Base-by-base conservation (phyloP, 345 rosid species). In the Eucalyptus fibrosa region DNA sequence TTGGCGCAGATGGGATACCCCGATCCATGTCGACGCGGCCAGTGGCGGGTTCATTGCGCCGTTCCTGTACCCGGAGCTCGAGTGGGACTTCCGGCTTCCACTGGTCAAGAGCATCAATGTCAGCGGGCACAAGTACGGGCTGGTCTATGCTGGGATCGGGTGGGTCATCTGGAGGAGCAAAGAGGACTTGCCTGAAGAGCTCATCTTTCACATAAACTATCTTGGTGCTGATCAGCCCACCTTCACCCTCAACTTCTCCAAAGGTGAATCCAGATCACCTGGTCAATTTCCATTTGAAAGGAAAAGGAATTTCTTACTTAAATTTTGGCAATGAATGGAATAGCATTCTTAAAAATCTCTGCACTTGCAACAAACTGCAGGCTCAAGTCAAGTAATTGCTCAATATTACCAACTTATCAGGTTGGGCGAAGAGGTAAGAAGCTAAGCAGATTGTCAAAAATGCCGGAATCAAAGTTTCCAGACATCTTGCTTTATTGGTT, bases 11-110 rank as follows among this genome's bases (percentile, higher is more conserved):
- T 97, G 99, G 99, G 93, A 97, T 88, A 97, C 98, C n/a, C 96
- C 99, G 6, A 97, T 97, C 81, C 99, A 97, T 86, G 99, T 97
- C 12, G 99, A 97, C 16, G 99, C 99, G 3, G 99, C 99, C 1
- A 97, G 99, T 87, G 99, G 99, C 16, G 99, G 99, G 6, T 96
- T 97, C 56, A 96, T 96, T 53, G 99, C 99, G n/a, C 99, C 99
- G 5, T 97, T 97, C 87, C 88, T 97, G 50, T 96, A 95, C 86
- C 99, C 99, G 30, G 99, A 97, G 14, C 94, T 97, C 37, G 98
- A 96, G 89, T 97, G 99, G 99, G 99, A 97, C 91, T 96, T 97
- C 92, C 92, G 98, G 77, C 94, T 97, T 86, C 98, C 99, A 23
- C 91, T 97, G 59, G 99, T 97, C 90, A 97, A 95, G 94, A 96